Evolutionary conservation across 768 basidiomycete species (phyloP).

Genomic region (Lactarius akahatsu): DNA sequence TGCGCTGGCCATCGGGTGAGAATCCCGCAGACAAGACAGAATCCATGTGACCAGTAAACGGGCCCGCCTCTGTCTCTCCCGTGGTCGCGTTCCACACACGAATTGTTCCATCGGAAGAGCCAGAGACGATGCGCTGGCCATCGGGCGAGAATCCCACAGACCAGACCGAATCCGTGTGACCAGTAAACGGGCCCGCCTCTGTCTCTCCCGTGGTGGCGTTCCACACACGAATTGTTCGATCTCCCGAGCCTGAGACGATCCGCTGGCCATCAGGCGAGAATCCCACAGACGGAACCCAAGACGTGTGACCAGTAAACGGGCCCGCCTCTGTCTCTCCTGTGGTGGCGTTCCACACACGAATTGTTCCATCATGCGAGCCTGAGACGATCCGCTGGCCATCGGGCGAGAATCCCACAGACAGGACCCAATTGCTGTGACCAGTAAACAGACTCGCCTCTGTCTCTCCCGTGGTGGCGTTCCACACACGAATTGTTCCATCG

Average conservation of each 20-base stretch:
- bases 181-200: too few relatives aligned
- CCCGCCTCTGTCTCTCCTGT: neutral
- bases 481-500: neutral
- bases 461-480: too few relatives aligned
- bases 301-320: neutral
- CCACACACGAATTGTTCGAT: neutral
- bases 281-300: neutral
- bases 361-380: neutral
- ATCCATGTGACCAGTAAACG: neutral
- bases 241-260: neutral
- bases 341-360: too few relatives aligned
- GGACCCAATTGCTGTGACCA: too few relatives aligned
- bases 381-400: too few relatives aligned
- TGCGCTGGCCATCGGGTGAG: conserved; percentile 22
- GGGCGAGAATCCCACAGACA: too few relatives aligned
- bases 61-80: neutral
- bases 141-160: too few relatives aligned
- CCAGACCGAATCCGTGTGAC: too few relatives aligned
- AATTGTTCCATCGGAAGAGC: neutral
- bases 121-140: too few relatives aligned
- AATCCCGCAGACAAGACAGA: conserved; percentile 16
- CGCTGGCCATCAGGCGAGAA: conserved; percentile 9
- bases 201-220: too few relatives aligned
- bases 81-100: too few relatives aligned
- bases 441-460: too few relatives aligned